Evolutionary conservation across 352 stramenopile species (phyloP).

Genomic region (Phytophthora sp.): DNA sequence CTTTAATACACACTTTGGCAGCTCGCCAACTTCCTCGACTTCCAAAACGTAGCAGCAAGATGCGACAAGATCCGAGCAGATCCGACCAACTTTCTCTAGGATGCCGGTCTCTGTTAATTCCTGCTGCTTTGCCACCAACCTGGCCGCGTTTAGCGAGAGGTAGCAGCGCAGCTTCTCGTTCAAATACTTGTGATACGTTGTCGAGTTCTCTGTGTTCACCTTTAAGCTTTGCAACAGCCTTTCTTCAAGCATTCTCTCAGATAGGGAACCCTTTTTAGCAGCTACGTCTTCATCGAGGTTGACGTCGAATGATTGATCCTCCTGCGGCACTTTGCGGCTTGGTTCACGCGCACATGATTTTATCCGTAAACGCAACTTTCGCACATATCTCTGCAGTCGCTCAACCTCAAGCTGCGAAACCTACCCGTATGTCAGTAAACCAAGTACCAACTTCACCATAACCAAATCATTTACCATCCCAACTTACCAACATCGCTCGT

Average conservation of each 20-base stretch:
- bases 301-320: not conserved
- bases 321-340: not conserved
- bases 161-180: slow-evolving; percentile 36
- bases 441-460: not conserved
- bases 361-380: slow-evolving; percentile 7
- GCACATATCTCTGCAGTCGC: slow-evolving; percentile 24
- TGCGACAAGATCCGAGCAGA: slow-evolving; percentile 45
- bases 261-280: slow-evolving; percentile 18
- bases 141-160: slow-evolving; percentile 26
- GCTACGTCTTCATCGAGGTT: not conserved
- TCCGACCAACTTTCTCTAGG: slow-evolving; percentile 26
- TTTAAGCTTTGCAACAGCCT: slow-evolving; percentile 33
- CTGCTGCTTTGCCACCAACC: slow-evolving; percentile 3
- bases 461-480: not conserved
- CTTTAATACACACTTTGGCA: slow-evolving; percentile 36
- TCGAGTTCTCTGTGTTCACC: slow-evolving; percentile 26
- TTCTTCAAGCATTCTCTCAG: slow-evolving; percentile 37
- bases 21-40: slow-evolving; percentile 32
- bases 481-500: slow-evolving; percentile 33
- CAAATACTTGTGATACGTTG: slow-evolving; percentile 30
- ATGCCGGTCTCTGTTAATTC: slow-evolving; percentile 10
- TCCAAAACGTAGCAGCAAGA: slow-evolving; percentile 38
- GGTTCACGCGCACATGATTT: slow-evolving; percentile 1
- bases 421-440: slow-evolving; percentile 16
- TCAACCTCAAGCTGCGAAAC: slow-evolving; percentile 36